Percentiles rank a stretch among this genome's conserved stretches.
Conservation (phyloP, 192 early-diverging fungal species). For the Lunasporangiospora selenospora region DNA sequence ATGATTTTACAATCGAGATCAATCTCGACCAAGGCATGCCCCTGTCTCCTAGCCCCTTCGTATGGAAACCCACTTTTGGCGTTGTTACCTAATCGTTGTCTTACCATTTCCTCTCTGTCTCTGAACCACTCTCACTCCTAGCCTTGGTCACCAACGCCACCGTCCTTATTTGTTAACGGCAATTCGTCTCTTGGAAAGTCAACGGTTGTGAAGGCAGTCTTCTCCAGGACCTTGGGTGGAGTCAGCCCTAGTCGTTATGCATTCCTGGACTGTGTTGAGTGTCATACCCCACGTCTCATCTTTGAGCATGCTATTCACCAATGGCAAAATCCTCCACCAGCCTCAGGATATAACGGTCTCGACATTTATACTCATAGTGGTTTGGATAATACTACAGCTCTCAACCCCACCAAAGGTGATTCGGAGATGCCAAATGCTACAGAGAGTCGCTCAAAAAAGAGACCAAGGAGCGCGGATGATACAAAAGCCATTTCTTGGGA, state of each 20-base stretch:
- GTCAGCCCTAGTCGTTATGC: constrained; percentile 47
- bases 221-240: constrained; percentile 20
- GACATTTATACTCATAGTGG: too few relatives aligned
- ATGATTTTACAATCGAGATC: too few relatives aligned
- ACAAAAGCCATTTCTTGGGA: too few relatives aligned
- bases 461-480: too few relatives aligned
- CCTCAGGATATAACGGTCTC: too few relatives aligned
- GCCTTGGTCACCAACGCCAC: constrained; percentile 42
- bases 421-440: too few relatives aligned
- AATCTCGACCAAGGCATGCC: neutral
- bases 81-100: neutral
- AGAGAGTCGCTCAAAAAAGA: too few relatives aligned
- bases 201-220: constrained; percentile 33
- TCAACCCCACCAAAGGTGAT: too few relatives aligned
- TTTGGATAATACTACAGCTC: too few relatives aligned
- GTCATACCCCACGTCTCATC: constrained; percentile 74
- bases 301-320: constrained; percentile 82
- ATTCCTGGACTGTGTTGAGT: constrained; percentile 79
- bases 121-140: constrained; percentile 1
- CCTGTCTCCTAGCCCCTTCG: neutral
- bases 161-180: constrained; percentile 56
- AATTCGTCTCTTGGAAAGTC: constrained; percentile 60
- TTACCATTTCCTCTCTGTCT: neutral
- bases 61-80: constrained; percentile 15
- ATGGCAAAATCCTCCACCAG: constrained; percentile 59